Conservation (phyloP, 371 early-diverging fungal genomes). For the Mortierella sp. region DNA sequence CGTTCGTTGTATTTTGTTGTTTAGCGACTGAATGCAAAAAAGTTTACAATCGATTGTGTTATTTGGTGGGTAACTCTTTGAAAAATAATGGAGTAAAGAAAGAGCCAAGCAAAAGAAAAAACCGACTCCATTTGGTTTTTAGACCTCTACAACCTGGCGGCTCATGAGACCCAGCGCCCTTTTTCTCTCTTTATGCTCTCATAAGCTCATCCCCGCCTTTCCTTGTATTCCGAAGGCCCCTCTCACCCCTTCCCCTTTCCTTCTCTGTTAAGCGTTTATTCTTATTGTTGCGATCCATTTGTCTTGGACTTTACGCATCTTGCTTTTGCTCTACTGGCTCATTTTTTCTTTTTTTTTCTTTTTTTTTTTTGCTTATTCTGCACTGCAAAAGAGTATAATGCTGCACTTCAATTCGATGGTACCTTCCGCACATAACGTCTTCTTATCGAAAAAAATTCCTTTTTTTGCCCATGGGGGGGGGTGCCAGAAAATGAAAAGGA, state of each 20-base stretch:
- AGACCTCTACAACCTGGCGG: background rate
- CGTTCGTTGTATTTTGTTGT: background rate
- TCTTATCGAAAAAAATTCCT: background rate
- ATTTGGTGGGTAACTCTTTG: constrained; percentile 4
- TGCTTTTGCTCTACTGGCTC: background rate
- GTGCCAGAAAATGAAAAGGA: background rate
- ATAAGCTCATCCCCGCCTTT: background rate
- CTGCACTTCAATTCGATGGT: background rate
- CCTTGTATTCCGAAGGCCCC: background rate
- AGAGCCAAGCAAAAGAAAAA: background rate
- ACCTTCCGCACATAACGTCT: background rate
- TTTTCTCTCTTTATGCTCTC: background rate
- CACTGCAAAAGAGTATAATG: background rate
- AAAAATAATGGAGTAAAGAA: background rate
- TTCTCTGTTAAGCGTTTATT: background rate
- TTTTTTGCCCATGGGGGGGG: too few species aligned
- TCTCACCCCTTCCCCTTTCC: background rate
- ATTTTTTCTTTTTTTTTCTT: background rate
- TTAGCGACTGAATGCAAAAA: background rate
- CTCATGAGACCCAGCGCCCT: background rate
- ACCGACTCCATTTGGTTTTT: background rate
- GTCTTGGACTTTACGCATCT: background rate
- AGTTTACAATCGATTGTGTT: background rate
- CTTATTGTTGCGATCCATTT: background rate
- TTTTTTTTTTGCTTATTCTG: background rate